Percentiles rank a stretch among this genome's conserved stretches.
Evolutionary conservation across 176 grass and related monocot species (phyloP).

Genomic region (Melocanna baccifera): DNA sequence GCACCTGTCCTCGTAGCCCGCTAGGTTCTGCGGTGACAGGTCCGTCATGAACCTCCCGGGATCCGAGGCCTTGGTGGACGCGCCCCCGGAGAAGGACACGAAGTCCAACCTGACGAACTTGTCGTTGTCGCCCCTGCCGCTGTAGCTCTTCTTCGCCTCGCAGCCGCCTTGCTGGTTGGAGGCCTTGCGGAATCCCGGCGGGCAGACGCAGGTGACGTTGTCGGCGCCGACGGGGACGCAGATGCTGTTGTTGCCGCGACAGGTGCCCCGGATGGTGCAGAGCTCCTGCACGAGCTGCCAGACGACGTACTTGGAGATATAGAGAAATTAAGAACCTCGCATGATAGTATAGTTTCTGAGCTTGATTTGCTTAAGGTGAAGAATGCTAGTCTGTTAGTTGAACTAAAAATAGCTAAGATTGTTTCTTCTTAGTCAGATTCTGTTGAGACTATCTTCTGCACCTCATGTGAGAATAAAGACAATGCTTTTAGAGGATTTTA

Average conservation of each 20-base stretch:
- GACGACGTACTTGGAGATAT: no score
- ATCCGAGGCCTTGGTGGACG: background rate
- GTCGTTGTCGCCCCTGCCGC: background rate
- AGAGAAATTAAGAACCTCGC: no score
- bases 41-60: background rate
- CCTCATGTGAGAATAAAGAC: no score
- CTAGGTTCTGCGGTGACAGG: slow-evolving; percentile 33
- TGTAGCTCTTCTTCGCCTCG: slow-evolving; percentile 25
- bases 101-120: slow-evolving; percentile 78
- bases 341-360: no score
- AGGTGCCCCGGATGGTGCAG: slow-evolving; percentile 67
- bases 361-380: no score
- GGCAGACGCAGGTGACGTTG: slow-evolving; percentile 49
- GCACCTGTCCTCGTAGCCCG: background rate
- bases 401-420: no score
- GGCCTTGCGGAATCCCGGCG: slow-evolving; percentile 53
- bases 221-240: slow-evolving; percentile 60
- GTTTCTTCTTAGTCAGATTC: no score
- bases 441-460: no score
- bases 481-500: no score
- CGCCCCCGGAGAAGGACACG: slow-evolving; percentile 39
- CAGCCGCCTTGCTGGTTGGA: background rate
- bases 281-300: no score
- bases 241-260: slow-evolving; percentile 34
- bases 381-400: no score